These are phyloP conservation scores for Epichloe elymi DNA, from an alignment of 2,329 filamentous ascomycete species.

Conservation along the genomic window DNA sequence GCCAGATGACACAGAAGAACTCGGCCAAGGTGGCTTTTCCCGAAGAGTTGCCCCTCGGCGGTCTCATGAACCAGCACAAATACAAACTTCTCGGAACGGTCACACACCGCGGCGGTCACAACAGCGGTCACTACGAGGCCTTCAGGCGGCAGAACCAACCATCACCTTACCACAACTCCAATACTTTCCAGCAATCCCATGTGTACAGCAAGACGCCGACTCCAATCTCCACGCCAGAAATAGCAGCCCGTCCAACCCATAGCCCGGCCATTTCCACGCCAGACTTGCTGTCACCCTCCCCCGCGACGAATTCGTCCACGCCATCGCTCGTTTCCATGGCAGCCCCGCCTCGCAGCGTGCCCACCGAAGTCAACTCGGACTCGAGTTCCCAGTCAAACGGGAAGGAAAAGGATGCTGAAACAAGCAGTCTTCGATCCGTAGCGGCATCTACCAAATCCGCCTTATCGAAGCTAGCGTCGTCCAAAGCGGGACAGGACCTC, in stretches of 20 bases:
- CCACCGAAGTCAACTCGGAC: slow-evolving; percentile 14
- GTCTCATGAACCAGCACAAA: slow-evolving; percentile 60
- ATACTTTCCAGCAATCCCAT: slow-evolving; percentile 62
- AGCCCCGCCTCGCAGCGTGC: slow-evolving; percentile 19
- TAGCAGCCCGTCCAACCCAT: slow-evolving; percentile 22
- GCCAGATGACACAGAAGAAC: slow-evolving; percentile 75
- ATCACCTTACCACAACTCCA: slow-evolving; percentile 69
- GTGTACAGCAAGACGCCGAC: slow-evolving; percentile 55
- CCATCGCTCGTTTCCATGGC: slow-evolving; percentile 23
- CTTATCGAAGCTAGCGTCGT: slow-evolving; percentile 33
- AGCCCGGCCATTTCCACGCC: slow-evolving; percentile 34
- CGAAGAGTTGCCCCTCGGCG: slow-evolving; percentile 70
- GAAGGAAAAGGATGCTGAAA: slow-evolving; percentile 32
- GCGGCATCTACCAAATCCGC: slow-evolving; percentile 43
- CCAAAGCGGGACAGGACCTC: slow-evolving; percentile 17
- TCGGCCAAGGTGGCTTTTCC: slow-evolving; percentile 88
- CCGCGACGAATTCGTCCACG: slow-evolving; percentile 21
- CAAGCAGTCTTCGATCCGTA: slow-evolving; percentile 40
- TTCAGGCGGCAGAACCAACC: slow-evolving; percentile 77
- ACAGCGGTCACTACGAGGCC: slow-evolving; percentile 94
- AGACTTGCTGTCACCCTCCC: slow-evolving; percentile 28
- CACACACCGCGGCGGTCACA: slow-evolving; percentile 88
- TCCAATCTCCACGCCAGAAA: slow-evolving; percentile 34
- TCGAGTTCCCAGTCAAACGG: slow-evolving; percentile 15
- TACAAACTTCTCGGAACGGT: slow-evolving; percentile 82